Conservation (phyloP, 179 eudicot genomes). For the Patellifolia procumbens region DNA sequence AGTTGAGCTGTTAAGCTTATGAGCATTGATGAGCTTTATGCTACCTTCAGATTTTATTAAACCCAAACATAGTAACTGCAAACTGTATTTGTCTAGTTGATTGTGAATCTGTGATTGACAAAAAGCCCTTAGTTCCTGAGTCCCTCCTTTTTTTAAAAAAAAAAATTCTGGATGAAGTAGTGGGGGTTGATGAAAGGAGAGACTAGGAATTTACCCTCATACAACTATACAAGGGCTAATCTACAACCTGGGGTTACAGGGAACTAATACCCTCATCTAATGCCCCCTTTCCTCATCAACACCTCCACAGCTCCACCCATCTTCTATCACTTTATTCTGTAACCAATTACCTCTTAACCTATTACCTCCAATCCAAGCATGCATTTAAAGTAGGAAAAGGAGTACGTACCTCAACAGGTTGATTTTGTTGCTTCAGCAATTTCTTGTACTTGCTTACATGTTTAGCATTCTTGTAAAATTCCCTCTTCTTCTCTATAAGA, state of each 20-base stretch:
- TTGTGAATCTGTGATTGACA: no score
- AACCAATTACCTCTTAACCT: not conserved
- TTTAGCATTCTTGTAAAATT: conserved; percentile 90
- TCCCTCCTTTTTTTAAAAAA: no score
- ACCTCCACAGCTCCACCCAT: no score
- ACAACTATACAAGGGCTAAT: no score
- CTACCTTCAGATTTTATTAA: conserved; percentile 50
- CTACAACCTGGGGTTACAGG: no score
- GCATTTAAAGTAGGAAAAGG: not conserved
- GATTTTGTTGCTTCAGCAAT: conserved; percentile 55
- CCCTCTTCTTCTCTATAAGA: conserved; percentile 73
- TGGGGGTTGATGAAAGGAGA: no score
- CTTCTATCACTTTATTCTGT: conserved; percentile 31
- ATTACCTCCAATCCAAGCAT: not conserved
- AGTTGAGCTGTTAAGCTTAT: conserved; percentile 67
- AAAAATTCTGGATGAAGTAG: no score
- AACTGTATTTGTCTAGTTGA: no score
- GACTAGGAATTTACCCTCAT: no score
- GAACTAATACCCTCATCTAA: no score
- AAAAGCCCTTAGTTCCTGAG: no score
- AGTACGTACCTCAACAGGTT: conserved; percentile 46
- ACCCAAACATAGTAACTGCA: no score
- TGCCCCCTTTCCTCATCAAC: conserved; percentile 23
- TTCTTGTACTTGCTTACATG: conserved; percentile 69
- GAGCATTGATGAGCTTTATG: conserved; percentile 78